Evolutionary conservation across 768 basidiomycete species (phyloP).

Genomic region (Coprinellus aureogranulatus): DNA sequence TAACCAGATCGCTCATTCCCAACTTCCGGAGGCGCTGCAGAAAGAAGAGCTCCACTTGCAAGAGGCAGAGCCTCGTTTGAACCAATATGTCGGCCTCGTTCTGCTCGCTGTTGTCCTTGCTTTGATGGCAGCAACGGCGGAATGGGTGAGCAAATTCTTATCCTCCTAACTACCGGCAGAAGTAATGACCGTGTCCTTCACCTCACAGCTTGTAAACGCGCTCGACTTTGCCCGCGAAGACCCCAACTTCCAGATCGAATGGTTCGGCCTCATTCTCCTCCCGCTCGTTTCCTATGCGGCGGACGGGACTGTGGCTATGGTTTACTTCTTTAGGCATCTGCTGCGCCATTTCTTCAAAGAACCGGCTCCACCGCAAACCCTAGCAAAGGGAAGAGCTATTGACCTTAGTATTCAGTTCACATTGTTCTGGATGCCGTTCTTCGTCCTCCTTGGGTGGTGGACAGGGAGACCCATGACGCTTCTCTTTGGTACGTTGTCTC

Average conservation of each 20-base stretch:
- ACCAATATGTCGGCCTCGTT: slow-evolving; percentile 59
- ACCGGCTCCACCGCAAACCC: slow-evolving; percentile 46
- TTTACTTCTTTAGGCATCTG: slow-evolving; percentile 47
- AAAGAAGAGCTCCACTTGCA: slow-evolving; percentile 36
- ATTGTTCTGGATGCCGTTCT: slow-evolving; percentile 76
- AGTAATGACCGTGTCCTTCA: too few relatives aligned
- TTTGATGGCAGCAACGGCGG: slow-evolving; percentile 67
- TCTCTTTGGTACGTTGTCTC: slow-evolving; percentile 55
- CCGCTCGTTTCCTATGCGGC: slow-evolving; percentile 74
- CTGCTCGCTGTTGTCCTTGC: slow-evolving; percentile 52
- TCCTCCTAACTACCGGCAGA: too few relatives aligned
- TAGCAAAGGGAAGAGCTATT: slow-evolving; percentile 69
- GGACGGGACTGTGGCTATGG: slow-evolving; percentile 60
- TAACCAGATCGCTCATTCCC: slow-evolving; percentile 37
- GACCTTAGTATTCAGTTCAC: slow-evolving; percentile 78
- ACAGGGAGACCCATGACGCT: slow-evolving; percentile 55
- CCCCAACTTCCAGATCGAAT: slow-evolving; percentile 51
- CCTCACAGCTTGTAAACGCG: slow-evolving; percentile 64
- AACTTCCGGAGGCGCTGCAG: slow-evolving; percentile 45
- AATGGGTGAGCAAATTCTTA: slow-evolving; percentile 52
- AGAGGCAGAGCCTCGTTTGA: slow-evolving; percentile 51
- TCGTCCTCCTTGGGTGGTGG: slow-evolving; percentile 72
- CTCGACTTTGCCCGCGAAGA: slow-evolving; percentile 52
- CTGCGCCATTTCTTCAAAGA: slow-evolving; percentile 22
- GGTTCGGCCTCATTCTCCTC: slow-evolving; percentile 72